These are phyloP conservation scores for Zangia roseola DNA, from an alignment of 768 basidiomycete genomes.

Conservation along the genomic window DNA sequence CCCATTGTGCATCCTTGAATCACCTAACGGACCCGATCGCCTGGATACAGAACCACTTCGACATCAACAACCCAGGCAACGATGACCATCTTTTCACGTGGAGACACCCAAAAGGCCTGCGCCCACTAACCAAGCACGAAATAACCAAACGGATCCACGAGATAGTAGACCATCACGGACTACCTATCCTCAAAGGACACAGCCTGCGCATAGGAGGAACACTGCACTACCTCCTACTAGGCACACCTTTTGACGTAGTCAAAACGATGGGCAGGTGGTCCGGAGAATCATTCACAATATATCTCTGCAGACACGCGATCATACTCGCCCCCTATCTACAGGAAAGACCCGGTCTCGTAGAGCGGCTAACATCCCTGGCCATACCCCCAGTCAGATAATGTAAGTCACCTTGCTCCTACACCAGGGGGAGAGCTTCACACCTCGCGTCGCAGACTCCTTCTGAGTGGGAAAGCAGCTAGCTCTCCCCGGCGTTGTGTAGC, in stretches of 20 bases:
- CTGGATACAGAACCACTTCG: conserved; percentile 28
- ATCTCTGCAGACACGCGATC: neutral
- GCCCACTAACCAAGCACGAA: conserved; percentile 29
- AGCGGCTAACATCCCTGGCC: too few species aligned
- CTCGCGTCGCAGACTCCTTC: too few species aligned
- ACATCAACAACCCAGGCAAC: conserved; percentile 20
- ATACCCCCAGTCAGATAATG: too few species aligned
- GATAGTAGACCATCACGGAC: neutral
- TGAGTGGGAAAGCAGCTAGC: too few species aligned
- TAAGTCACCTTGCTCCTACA: too few species aligned
- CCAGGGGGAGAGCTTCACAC: too few species aligned
- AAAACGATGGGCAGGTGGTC: neutral
- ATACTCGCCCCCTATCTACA: neutral
- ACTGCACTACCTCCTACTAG: neutral
- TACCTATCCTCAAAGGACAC: neutral
- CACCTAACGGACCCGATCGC: conserved; percentile 25
- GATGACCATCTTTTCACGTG: conserved; percentile 34
- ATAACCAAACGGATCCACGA: conserved; percentile 22
- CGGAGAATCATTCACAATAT: neutral
- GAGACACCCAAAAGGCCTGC: conserved; percentile 2
- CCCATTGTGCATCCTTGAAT: conserved; percentile 28
- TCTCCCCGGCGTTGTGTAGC: too few species aligned
- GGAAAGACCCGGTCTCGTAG: too few species aligned
- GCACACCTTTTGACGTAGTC: neutral
- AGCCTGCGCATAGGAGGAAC: neutral